Conservation (phyloP, 208 protist species). For the Paratrypanosoma confusum region DNA sequence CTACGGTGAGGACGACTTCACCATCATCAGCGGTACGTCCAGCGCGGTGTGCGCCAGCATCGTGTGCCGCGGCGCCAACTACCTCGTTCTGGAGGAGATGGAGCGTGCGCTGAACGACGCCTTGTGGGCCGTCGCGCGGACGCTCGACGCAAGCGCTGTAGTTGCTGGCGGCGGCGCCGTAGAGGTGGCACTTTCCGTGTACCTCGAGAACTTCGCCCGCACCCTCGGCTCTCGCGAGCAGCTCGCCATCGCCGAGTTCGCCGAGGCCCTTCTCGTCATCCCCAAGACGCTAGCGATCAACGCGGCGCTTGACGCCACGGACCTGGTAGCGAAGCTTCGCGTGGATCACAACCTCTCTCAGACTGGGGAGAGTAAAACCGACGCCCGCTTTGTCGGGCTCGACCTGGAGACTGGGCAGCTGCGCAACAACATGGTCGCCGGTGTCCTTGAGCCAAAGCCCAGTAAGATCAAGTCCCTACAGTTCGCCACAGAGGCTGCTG, state of each 20-base stretch:
- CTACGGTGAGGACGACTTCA: conserved; percentile 96
- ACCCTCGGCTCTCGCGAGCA: conserved; percentile 97
- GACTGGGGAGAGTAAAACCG: conserved; percentile 48
- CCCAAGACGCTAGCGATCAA: conserved; percentile 98
- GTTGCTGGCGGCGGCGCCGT: conserved; percentile 98
- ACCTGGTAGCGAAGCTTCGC: conserved; percentile 97
- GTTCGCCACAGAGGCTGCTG: conserved; percentile 99
- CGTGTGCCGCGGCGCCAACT: conserved; percentile 98
- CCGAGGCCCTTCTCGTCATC: conserved; percentile 97
- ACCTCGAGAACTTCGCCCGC: conserved; percentile 97
- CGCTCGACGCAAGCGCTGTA: conserved; percentile 95
- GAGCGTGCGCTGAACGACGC: conserved; percentile 98
- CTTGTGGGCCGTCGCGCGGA: conserved; percentile 97
- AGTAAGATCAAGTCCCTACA: conserved; percentile 98
- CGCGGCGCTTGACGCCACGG: conserved; percentile 97
- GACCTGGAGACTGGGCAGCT: conserved; percentile 93
- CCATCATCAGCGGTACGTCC: conserved; percentile 87
- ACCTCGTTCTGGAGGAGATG: conserved; percentile 97
- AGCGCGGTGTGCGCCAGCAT: conserved; percentile 91
- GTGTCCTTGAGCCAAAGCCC: conserved; percentile 98
- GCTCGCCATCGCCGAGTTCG: conserved; percentile 98
- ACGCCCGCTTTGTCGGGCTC: conserved; percentile 81
- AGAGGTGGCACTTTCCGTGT: conserved; percentile 97
- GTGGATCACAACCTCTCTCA: conserved; percentile 89
- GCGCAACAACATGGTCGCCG: conserved; percentile 94